These are phyloP conservation scores for Raffaelea ambrosiae DNA, from an alignment of 2,329 filamentous ascomycete genomes.

Conservation along the genomic window DNA sequence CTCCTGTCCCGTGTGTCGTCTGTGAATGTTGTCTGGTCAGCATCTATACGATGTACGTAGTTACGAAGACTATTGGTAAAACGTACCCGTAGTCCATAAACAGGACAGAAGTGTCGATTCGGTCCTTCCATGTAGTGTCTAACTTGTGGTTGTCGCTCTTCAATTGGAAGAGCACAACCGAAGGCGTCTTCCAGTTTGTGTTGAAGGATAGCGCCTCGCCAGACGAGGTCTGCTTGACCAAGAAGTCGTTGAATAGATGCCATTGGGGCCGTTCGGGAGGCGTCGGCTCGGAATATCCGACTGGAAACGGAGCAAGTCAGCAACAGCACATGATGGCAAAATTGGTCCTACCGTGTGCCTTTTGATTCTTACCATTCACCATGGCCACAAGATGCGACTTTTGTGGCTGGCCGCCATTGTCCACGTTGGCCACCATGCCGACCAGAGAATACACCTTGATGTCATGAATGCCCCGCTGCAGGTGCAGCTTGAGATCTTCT, in stretches of 20 bases:
- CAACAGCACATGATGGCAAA: not conserved
- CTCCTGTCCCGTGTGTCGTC: constrained; percentile 26
- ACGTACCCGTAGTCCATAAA: constrained; percentile 59
- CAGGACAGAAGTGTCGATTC: constrained; percentile 74
- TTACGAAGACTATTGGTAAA: too few species aligned
- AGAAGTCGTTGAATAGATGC: constrained; percentile 97
- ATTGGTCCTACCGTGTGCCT: not conserved
- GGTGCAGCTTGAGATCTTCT: constrained; percentile 71
- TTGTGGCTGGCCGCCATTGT: constrained; percentile 66
- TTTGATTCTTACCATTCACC: constrained; percentile 59
- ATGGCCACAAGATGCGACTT: constrained; percentile 88
- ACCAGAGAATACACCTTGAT: constrained; percentile 88
- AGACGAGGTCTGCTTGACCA: constrained; percentile 71
- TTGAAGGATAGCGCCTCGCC: constrained; percentile 80
- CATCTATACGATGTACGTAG: too few species aligned
- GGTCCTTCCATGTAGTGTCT: constrained; percentile 78
- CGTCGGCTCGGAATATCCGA: constrained; percentile 56
- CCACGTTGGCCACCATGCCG: constrained; percentile 83
- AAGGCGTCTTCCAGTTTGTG: constrained; percentile 84
- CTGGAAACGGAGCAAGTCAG: constrained; percentile 25
- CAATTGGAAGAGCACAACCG: constrained; percentile 77
- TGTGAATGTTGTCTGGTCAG: too few species aligned
- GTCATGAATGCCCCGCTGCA: constrained; percentile 70
- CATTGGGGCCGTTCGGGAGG: constrained; percentile 61
- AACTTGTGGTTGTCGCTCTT: constrained; percentile 74